phyloP scores from a whole-genome alignment of 1,139 yeast species.

The Scheffersomyces lignicola region DNA sequence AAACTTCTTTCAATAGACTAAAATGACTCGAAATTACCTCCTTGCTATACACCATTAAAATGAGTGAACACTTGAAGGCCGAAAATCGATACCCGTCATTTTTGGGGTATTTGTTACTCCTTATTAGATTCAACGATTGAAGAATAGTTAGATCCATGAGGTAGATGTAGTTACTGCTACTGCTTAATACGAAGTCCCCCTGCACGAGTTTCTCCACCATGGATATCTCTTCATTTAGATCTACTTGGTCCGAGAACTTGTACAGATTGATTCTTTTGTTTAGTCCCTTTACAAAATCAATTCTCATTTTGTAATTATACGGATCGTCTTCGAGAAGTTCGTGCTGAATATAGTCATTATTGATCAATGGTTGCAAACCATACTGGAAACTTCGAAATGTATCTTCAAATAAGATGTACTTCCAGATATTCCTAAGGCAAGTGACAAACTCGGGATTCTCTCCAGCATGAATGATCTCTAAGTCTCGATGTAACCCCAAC shows the following conservation, averaged over 20 bases:
- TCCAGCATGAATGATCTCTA: background rate
- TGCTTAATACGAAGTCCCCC: background rate
- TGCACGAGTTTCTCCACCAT: background rate
- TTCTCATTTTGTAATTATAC: slow-evolving; percentile 1
- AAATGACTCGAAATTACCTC: background rate
- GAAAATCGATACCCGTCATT: background rate
- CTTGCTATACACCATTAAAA: slow-evolving; percentile 1
- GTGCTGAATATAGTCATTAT: slow-evolving; percentile 5
- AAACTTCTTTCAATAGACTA: background rate
- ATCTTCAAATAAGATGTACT: slow-evolving; percentile 5
- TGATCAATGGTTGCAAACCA: slow-evolving; percentile 7
- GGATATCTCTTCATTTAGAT: background rate
- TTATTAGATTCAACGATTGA: background rate
- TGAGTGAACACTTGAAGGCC: background rate
- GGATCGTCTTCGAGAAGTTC: slow-evolving; percentile 3
- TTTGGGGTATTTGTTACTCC: background rate
- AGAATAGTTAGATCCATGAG: background rate
- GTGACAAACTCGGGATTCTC: background rate
- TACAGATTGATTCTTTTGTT: slow-evolving; percentile 1
- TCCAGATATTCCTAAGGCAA: slow-evolving; percentile 4
- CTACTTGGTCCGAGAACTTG: background rate
- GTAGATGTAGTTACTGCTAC: background rate
- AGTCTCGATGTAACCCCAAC: slow-evolving; percentile 3
- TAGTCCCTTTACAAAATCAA: background rate
- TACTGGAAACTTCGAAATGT: slow-evolving; percentile 5